These are phyloP conservation scores for Penicillium sp. DNA, from an alignment of 2,329 filamentous ascomycete species.

Conservation along the genomic window DNA sequence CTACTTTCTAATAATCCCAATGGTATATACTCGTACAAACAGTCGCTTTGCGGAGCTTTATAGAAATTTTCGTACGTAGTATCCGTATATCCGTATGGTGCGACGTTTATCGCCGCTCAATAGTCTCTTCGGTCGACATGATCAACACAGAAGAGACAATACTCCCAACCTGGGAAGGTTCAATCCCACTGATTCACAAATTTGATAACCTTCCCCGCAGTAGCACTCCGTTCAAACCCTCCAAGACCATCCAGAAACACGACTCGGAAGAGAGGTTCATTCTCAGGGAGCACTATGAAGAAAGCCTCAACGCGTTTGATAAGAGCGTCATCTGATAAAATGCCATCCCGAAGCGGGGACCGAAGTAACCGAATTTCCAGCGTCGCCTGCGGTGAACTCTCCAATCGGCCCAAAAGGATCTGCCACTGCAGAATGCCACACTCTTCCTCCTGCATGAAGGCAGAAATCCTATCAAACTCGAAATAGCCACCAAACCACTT, in stretches of 20 bases:
- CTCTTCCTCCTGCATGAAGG: conserved; percentile 18
- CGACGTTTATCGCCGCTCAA: too few relatives aligned
- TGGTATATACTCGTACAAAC: too few relatives aligned
- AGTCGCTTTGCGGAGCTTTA: too few relatives aligned
- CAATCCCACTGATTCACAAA: conserved; percentile 1
- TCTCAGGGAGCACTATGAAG: background rate
- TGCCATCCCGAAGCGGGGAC: background rate
- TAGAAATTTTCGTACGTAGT: too few relatives aligned
- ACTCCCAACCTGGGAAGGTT: background rate
- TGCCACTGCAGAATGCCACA: conserved; percentile 45
- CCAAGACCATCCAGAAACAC: background rate
- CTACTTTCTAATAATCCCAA: too few relatives aligned
- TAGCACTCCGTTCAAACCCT: conserved; percentile 1
- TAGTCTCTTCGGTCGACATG: too few relatives aligned
- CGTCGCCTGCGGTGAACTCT: background rate
- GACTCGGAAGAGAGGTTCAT: background rate
- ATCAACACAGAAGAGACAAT: background rate
- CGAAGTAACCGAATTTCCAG: background rate
- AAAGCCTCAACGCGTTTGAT: background rate
- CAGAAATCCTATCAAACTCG: conserved; percentile 32
- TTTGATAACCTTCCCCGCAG: background rate
- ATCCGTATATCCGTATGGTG: too few relatives aligned
- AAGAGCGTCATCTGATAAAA: background rate
- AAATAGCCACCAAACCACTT: conserved; percentile 41
- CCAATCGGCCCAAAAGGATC: conserved; percentile 24